Conservation (phyloP, 345 rosid species). For the Salix purpurea region DNA sequence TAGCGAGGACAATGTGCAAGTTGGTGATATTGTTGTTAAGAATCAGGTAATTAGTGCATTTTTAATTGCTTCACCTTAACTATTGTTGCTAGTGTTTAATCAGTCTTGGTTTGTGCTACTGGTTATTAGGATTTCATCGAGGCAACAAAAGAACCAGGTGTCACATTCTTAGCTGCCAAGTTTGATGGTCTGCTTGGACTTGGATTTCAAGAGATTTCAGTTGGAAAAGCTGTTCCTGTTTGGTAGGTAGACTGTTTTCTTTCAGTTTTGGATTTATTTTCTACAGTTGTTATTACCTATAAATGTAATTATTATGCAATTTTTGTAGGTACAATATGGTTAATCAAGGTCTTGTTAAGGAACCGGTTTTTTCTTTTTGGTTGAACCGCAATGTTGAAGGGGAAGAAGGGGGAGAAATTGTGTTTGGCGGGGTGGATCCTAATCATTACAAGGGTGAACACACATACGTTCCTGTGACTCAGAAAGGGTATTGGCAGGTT, state of each 20-base stretch:
- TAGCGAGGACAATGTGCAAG: constrained; percentile 27
- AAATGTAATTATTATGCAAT: background rate
- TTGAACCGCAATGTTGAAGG: constrained; percentile 27
- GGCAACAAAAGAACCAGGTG: constrained; percentile 31
- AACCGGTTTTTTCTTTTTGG: constrained; percentile 31
- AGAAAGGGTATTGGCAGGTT: constrained; percentile 36
- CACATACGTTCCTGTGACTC: constrained; percentile 29
- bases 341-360: constrained; percentile 25
- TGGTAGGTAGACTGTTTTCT: constrained; percentile 16
- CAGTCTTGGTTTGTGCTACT: background rate
- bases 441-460: constrained; percentile 32
- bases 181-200: constrained; percentile 37
- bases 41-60: constrained; percentile 18
- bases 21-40: constrained; percentile 26
- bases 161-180: constrained; percentile 29
- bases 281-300: background rate
- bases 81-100: background rate
- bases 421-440: constrained; percentile 32
- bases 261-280: constrained; percentile 17
- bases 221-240: constrained; percentile 25
- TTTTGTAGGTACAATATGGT: constrained; percentile 27
- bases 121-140: constrained; percentile 24
- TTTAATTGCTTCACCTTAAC: background rate
- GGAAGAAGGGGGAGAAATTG: constrained; percentile 35
- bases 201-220: constrained; percentile 33